These are phyloP conservation scores for Candida taoyuanica DNA, from an alignment of 805 yeast species.

Conservation along the genomic window DNA sequence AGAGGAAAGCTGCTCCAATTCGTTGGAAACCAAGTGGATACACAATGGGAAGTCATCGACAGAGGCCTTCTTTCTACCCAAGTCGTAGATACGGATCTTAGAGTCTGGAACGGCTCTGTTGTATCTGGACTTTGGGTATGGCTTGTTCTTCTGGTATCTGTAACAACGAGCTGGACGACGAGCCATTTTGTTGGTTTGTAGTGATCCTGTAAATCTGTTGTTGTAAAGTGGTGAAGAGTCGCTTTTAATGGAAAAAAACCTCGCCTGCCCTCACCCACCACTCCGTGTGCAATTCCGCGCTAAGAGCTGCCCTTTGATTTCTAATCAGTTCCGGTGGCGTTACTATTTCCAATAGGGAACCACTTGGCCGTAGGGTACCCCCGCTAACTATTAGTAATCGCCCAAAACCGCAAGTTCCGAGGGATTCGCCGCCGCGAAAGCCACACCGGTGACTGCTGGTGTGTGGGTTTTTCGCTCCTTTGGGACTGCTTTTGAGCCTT, in stretches of 20 bases:
- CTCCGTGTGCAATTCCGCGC: too few species aligned
- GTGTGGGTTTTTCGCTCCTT: conserved; percentile 7
- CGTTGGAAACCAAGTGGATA: conserved; percentile 98
- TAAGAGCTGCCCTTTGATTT: too few species aligned
- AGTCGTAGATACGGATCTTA: conserved; percentile 97
- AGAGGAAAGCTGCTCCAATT: conserved; percentile 97
- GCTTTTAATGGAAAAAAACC: conserved; percentile 13
- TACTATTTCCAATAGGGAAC: too few species aligned
- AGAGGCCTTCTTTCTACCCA: conserved; percentile 99
- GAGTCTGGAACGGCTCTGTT: conserved; percentile 99
- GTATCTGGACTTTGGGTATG: conserved; percentile 99
- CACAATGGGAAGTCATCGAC: conserved; percentile 98
- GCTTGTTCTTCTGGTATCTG: conserved; percentile 99
- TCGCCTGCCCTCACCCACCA: too few species aligned
- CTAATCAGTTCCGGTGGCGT: conserved; percentile 3
- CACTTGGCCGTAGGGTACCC: too few species aligned
- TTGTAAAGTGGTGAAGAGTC: conserved; percentile 2
- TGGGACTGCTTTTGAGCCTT: conserved; percentile 5
- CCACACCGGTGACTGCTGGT: conserved; percentile 11
- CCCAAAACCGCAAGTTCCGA: conserved; percentile 7
- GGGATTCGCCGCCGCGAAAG: conserved; percentile 1
- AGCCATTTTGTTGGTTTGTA: conserved; percentile 73
- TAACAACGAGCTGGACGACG: conserved; percentile 99
- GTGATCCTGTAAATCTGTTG: too few species aligned
- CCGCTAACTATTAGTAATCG: background rate